A percentile compares a stretch with the other conserved stretches of the same genome.
Conservation (phyloP, 352 stramenopile species). For the Phytophthora melonis region DNA sequence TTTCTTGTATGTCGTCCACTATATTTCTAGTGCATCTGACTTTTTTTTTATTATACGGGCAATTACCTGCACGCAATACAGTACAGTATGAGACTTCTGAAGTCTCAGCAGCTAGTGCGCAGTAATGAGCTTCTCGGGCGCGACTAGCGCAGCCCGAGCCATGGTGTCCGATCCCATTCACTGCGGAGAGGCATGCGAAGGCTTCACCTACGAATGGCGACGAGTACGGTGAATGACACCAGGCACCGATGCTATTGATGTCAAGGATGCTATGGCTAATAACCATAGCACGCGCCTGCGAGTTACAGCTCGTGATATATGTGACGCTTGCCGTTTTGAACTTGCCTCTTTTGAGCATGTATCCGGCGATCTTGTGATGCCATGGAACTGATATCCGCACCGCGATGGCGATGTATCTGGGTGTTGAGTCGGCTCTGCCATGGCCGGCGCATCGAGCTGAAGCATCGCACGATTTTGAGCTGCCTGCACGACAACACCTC, state of each 20-base stretch:
- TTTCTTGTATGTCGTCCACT: not conserved
- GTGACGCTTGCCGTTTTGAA: not conserved
- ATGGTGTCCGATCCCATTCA: not conserved
- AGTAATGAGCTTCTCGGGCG: constrained; percentile 5
- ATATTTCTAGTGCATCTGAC: not conserved
- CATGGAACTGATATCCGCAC: not conserved
- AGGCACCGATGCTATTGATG: not conserved
- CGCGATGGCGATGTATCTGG: not conserved
- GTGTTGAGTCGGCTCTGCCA: not conserved
- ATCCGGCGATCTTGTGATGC: not conserved
- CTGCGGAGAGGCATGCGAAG: not conserved
- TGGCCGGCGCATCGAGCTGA: not conserved
- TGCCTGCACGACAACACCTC: not conserved
- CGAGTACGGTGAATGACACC: not conserved
- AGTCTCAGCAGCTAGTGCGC: not conserved
- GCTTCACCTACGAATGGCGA: not conserved
- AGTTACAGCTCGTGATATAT: constrained; percentile 3
- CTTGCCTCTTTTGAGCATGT: not conserved
- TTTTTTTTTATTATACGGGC: too few relatives aligned
- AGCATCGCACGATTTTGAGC: not conserved
- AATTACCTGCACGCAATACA: not conserved
- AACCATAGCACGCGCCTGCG: too few relatives aligned
- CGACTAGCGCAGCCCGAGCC: constrained; percentile 1
- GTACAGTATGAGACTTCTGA: not conserved
- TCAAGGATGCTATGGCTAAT: not conserved